Evolutionary conservation across 352 stramenopile genomes (phyloP), one percentile per base, ranked within the genome.

Genomic region (Phytopythium helicoides): DNA sequence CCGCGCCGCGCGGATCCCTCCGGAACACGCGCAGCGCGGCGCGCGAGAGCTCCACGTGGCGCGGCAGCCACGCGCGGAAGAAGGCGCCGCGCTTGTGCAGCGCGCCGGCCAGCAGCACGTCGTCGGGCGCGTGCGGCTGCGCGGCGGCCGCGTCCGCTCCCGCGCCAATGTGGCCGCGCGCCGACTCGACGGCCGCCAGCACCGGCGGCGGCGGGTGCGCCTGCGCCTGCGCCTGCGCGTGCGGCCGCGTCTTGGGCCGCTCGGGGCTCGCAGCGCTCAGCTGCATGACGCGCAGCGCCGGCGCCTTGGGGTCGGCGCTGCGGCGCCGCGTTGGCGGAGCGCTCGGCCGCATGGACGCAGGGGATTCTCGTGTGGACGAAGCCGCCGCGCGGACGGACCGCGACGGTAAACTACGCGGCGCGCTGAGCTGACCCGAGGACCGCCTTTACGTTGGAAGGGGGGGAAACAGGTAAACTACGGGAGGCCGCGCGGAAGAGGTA

Each of bases 61-160:
- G 63, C 22, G 76, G 68, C 34, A 90, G 53, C 81, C 81, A 94
- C 48, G 71, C 75, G 58, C 86, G 85, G 53, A 91, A 87, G 38
- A 94, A 76, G 40, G 87, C 77, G 21, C 79, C 78, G 47, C 81
- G 79, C 52, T 91, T 91, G 38, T 59, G 66, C 26, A 94, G 58
- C 38, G 71, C 54, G 38, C 74, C 80, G 41, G 64, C 83, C n/a
- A 87, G 58, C 21, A 90, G 60, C 11, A 87, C 66, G 23, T 90
- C 74, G 33, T 47, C 46, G n/a, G n/a, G n/a, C n/a, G n/a, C n/a
- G n/a, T n/a, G n/a, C n/a, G n/a, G 38, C 34, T 55, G 14, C 19
- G 14, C 40, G 40, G 12, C 12, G 34, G 40, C 22, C 21, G 14
- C 21, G 3, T 25, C 9, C 14, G 40, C 15, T 11, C 22, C 12